Evolutionary conservation across 495 filamentous ascomycete genomes (phyloP).

Genomic region (Sphaerosporella brunnea): DNA sequence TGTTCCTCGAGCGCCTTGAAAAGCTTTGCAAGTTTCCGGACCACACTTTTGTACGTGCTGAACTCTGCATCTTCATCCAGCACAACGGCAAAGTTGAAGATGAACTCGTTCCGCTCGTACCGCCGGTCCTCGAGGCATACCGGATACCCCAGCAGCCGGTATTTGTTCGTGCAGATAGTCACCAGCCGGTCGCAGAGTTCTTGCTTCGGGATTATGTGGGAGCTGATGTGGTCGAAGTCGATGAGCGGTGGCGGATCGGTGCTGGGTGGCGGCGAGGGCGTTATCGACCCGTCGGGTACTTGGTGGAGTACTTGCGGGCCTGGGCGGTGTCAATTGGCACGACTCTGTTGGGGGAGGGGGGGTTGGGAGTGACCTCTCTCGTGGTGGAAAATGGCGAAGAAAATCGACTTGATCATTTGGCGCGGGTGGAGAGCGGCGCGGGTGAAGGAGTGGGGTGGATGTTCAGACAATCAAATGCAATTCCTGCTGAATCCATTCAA

Average conservation of each 20-base stretch:
- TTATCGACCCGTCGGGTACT: constrained; percentile 56
- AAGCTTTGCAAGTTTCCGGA: constrained; percentile 62
- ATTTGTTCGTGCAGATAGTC: constrained; percentile 56
- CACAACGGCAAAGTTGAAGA: constrained; percentile 91
- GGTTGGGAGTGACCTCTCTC: constrained; percentile 46
- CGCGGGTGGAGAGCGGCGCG: background rate
- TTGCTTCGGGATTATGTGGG: constrained; percentile 83
- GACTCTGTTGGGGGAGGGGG: background rate
- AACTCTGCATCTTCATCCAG: constrained; percentile 52
- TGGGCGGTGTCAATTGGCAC: constrained; percentile 25
- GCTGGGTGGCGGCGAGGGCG: constrained; percentile 38
- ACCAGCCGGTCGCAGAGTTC: constrained; percentile 79
- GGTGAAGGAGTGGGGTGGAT: too few species aligned
- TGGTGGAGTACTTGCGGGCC: constrained; percentile 68
- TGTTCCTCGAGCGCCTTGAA: constrained; percentile 82
- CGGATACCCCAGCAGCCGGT: constrained; percentile 73
- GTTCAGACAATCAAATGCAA: too few species aligned
- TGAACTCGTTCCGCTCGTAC: constrained; percentile 86
- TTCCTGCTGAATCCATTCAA: too few species aligned
- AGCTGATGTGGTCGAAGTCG: constrained; percentile 62
- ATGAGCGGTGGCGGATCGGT: constrained; percentile 46
- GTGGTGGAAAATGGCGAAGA: constrained; percentile 84
- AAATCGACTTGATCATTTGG: constrained; percentile 78
- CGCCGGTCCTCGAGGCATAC: constrained; percentile 60
- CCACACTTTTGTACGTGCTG: constrained; percentile 60